These are phyloP conservation scores for Apophysomyces trapeziformis DNA, from an alignment of 371 early-diverging fungal genomes.

Conservation along the genomic window DNA sequence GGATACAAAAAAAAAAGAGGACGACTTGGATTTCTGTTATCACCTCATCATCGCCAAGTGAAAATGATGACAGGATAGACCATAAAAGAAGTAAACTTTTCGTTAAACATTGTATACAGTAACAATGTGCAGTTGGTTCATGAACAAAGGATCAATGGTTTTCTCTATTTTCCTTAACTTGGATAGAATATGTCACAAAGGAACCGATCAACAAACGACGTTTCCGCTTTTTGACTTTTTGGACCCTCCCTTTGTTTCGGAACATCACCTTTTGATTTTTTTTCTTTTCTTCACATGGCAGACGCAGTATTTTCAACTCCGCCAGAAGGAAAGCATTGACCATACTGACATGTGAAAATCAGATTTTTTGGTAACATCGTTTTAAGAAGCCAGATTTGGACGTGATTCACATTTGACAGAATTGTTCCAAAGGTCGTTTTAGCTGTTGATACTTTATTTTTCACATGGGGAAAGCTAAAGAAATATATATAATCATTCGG, in stretches of 20 bases:
- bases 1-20: not conserved
- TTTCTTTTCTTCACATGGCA: constrained; percentile 7
- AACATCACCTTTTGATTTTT: not conserved
- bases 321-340: constrained; percentile 5
- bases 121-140: too few relatives aligned
- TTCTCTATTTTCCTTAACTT: too few relatives aligned
- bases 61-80: not conserved
- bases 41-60: not conserved
- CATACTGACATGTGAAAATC: constrained; percentile 12
- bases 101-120: too few relatives aligned
- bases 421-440: not conserved
- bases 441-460: not conserved
- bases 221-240: not conserved
- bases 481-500: not conserved
- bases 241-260: constrained; percentile 1
- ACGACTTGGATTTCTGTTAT: not conserved
- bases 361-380: constrained; percentile 1
- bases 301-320: constrained; percentile 1
- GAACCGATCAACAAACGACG: not conserved
- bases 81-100: not conserved
- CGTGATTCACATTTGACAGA: constrained; percentile 9
- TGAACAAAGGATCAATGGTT: too few relatives aligned
- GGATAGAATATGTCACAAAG: too few relatives aligned
- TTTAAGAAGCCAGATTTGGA: constrained; percentile 4
- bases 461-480: not conserved